Evolutionary conservation across 768 basidiomycete species (phyloP), one percentile per base, ranked within the genome.

Genomic region (Chlorophyllum brunneum): DNA sequence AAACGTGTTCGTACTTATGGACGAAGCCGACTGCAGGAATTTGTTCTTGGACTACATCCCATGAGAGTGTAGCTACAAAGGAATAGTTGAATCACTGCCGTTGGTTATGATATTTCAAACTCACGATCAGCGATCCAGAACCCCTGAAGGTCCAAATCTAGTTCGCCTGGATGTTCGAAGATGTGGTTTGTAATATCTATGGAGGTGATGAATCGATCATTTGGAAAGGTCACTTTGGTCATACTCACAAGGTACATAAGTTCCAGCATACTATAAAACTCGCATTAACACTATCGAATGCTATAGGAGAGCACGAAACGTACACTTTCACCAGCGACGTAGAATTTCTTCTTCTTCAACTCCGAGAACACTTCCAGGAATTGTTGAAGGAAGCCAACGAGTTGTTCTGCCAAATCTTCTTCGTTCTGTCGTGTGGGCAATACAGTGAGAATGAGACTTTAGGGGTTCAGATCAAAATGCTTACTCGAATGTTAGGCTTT

Each of bases 21-120:
- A 90, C 88, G 55, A 89, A 89, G 53, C 76, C 70, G 23, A 88
- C 82, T 0, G 85, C 86, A 1, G 87, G 85, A 40, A 90, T 85
- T 64, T 89, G 72, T 47, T 74, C 66, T 62, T 86, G 85, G 9
- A 85, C 80, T 8, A 88, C 75, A 23, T 77, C 69, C 76, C 78
- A 86, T 0, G 82, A 81, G 4, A 88, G 56, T 2, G 71, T 69
- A 13, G 84, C 84, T 85, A 46, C 2, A 20, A 11, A 5, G 39
- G 8, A 34, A 27, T 46, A 22, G 15, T 3, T 13, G n/a, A n/a
- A 29, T 45, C n/a, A 9, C 4, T 2, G 9, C 0, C 15, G 9
- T 15, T 11, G 23, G 47, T 11, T 29, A 39, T 31, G 24, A 11
- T 36, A 31, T 13, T 31, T 31, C 30, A 36, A 23, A 58, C 83